These are phyloP conservation scores for Macroventuria anomochaeta DNA, from an alignment of 2,329 filamentous ascomycete species.

Conservation along the genomic window DNA sequence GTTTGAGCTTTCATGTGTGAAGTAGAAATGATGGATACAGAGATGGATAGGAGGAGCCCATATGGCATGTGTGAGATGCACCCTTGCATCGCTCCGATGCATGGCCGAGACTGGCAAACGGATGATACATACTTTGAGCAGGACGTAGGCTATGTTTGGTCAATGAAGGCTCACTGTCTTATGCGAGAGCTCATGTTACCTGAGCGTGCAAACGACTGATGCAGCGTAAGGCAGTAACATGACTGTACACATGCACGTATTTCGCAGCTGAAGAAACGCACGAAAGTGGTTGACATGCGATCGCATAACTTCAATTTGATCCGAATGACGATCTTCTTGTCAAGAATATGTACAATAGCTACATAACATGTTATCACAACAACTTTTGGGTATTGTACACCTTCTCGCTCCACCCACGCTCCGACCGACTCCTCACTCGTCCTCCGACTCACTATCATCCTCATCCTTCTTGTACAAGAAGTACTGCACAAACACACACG, in stretches of 20 bases:
- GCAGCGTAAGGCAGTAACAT: neutral
- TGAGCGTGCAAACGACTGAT: neutral
- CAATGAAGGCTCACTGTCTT: neutral
- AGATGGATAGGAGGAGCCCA: neutral
- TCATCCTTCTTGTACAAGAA: constrained; percentile 74
- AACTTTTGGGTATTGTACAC: neutral
- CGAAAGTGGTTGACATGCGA: neutral
- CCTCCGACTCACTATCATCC: constrained; percentile 45
- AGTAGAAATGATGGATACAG: neutral
- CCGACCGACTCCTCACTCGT: constrained; percentile 19
- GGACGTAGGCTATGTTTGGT: neutral
- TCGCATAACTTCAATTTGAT: neutral
- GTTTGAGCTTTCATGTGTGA: neutral
- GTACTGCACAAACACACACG: constrained; percentile 88
- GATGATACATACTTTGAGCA: neutral
- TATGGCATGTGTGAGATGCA: neutral
- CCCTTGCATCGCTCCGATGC: neutral
- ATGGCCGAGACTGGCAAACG: neutral
- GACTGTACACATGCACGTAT: neutral
- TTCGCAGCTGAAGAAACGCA: neutral
- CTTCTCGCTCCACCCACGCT: neutral
- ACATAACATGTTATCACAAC: neutral
- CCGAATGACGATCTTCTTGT: neutral
- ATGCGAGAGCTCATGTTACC: neutral
- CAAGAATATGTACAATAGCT: neutral